Percentiles rank a stretch among this genome's conserved stretches.
Evolutionary conservation across 352 stramenopile species (phyloP).

Genomic region (Pythium rishiriense): DNA sequence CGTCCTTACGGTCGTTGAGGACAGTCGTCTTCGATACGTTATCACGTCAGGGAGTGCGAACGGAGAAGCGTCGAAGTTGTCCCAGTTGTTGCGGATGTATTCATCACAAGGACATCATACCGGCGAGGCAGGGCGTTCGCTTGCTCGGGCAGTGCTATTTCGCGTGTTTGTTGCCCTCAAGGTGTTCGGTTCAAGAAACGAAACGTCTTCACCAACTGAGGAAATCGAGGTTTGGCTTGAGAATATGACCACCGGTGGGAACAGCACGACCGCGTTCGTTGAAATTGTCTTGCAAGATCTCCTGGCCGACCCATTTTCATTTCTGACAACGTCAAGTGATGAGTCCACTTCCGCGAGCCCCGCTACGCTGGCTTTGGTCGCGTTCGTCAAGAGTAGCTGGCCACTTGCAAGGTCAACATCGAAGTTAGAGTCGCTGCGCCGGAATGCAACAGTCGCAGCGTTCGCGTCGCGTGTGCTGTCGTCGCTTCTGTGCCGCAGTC

Average conservation of each 20-base stretch:
- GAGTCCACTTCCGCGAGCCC: slow-evolving; percentile 14
- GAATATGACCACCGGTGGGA: slow-evolving; percentile 42
- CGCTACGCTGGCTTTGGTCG: slow-evolving; percentile 16
- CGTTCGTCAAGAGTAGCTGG: slow-evolving; percentile 10
- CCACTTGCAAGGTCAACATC: background rate
- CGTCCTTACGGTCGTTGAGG: slow-evolving; percentile 64
- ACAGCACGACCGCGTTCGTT: slow-evolving; percentile 20
- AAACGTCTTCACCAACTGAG: slow-evolving; percentile 28
- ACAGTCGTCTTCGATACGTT: slow-evolving; percentile 58
- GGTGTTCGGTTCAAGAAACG: slow-evolving; percentile 46
- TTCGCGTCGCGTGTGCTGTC: slow-evolving; percentile 27
- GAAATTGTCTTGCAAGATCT: slow-evolving; percentile 28
- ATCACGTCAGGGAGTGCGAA: slow-evolving; percentile 27
- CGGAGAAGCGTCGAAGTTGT: slow-evolving; percentile 49
- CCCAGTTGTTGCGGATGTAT: slow-evolving; percentile 65
- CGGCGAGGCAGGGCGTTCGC: slow-evolving; percentile 37
- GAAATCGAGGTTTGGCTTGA: slow-evolving; percentile 73
- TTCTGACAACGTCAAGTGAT: slow-evolving; percentile 1
- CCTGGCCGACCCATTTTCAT: slow-evolving; percentile 27
- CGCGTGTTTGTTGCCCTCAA: slow-evolving; percentile 52
- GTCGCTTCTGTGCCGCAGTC: slow-evolving; percentile 15
- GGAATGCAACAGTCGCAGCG: slow-evolving; percentile 8
- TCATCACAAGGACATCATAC: slow-evolving; percentile 25
- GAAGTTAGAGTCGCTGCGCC: slow-evolving; percentile 12
- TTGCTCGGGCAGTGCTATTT: slow-evolving; percentile 51